Base-by-base conservation (phyloP, 257 asterid species). In the Echites panduratus region DNA sequence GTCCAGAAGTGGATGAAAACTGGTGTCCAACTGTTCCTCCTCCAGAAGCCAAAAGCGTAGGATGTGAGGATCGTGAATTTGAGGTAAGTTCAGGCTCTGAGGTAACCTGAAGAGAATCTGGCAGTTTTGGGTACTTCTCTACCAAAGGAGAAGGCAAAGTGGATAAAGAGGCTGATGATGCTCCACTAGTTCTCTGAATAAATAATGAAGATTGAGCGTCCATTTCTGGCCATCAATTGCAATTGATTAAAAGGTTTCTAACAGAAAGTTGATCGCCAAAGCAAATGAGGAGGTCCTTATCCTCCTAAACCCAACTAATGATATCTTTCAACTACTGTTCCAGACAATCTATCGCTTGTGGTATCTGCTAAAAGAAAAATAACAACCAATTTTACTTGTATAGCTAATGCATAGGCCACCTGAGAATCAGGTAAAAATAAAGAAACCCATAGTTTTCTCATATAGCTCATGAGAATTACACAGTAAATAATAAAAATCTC, bases 171-270 rank as follows among this genome's bases (percentile, higher is more conserved):
- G 78, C 70, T 10, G 95, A 76, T 43, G 69, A 71, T 41, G 76
- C 43, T 78, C 83, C 88, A 73, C 78, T 78, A 50, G 90, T 70
- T 84, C 88, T 85, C 64, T 75, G 87, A 81, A 76, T 78, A 68
- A 79, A 86, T 72, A 87, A 80, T 73, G 90, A 81, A 69, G 89
- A 90, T 53, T 76, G 84, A 77, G 82, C 85, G 32, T 86, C 83
- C 81, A 82, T 77, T 71, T 61, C 54, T 59, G 49, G 45, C 88
- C 88, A 85, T 78, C 82, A 78, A 83, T 54, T 62, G 41, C 75
- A 79, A 62, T 16, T 53, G 71, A 47, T 66, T 10, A 53, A 50
- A 19, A 4, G 24, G 49, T 70, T 72, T 27, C 38, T 61, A 27
- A 20, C 2, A 12, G 11, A 32, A 41, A 32, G 70, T 19, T n/a